Evolutionary conservation across 2,329 filamentous ascomycete genomes (phyloP).

Genomic region (Ophiosphaerella herpotricha): DNA sequence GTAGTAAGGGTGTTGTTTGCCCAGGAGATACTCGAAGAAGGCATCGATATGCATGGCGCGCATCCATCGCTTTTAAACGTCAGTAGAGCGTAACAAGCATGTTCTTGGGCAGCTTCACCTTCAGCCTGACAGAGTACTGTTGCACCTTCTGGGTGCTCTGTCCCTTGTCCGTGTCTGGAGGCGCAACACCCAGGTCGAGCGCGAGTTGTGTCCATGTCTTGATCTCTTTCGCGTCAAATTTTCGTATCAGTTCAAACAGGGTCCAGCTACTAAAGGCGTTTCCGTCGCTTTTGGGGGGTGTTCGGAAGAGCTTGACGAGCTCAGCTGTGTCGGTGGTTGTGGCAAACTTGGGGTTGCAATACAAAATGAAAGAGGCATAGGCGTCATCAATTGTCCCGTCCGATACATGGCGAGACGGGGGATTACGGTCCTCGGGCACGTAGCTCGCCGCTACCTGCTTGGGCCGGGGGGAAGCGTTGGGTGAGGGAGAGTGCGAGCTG

Average conservation of each 20-base stretch:
- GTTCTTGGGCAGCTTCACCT: too few relatives aligned
- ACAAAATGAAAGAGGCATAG: constrained; percentile 83
- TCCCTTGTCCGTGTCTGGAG: constrained; percentile 78
- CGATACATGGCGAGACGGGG: constrained; percentile 72
- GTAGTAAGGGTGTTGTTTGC: constrained; percentile 79
- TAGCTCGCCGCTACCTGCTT: constrained; percentile 37
- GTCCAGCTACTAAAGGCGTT: constrained; percentile 81
- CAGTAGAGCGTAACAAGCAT: too few relatives aligned
- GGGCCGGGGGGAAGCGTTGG: constrained; percentile 45
- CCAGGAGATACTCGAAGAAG: constrained; percentile 88
- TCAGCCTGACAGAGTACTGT: constrained; percentile 89
- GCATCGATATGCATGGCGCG: constrained; percentile 93
- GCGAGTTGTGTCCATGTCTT: constrained; percentile 93
- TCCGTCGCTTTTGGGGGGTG: constrained; percentile 82
- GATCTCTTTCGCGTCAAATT: constrained; percentile 79
- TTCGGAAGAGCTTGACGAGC: constrained; percentile 75
- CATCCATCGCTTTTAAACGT: constrained; percentile 78
- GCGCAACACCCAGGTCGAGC: constrained; percentile 84
- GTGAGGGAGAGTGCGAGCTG: constrained; percentile 43
- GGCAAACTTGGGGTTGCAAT: constrained; percentile 84
- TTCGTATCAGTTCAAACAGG: constrained; percentile 77
- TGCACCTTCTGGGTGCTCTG: constrained; percentile 93
- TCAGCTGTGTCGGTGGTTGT: constrained; percentile 70
- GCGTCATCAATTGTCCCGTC: constrained; percentile 76
- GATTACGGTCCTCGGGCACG: constrained; percentile 53